Evolutionary conservation across 2,329 filamentous ascomycete species (phyloP), one percentile per base, ranked within the genome.

Genomic region (Gremmenia infestans): DNA sequence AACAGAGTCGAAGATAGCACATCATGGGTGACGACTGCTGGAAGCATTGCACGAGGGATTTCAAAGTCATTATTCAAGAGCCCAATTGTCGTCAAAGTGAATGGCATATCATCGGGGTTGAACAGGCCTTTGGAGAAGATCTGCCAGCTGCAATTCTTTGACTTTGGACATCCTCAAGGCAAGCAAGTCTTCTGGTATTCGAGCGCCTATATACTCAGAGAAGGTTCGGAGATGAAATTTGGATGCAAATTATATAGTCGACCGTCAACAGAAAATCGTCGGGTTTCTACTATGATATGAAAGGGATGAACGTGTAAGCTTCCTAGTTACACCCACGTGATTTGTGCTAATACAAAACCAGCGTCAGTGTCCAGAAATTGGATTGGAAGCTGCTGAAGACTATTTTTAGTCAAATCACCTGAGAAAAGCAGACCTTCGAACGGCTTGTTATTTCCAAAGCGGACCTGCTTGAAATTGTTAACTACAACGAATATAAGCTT

Each of bases 171-270:
- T 60, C 73, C 76, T 46, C 71, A 62, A 74, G 91, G 89, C 68
- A 91, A 92, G 75, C 89, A 88, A 71, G 91, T 96, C 55, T 97
- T 95, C 76, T 97, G 91, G 91, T 92, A 96, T 74, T 94, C 89
- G 19, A 91, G 87, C 65, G 92, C 93, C 42, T 92, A 97, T 72
- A 85, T 94, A 62, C 82, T 97, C 15, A 92, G 92, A 65, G 91
- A 96, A 73, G 91, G 91, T 55, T 87, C 86, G 52, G 92, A 97
- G 75, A 82, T 87, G 67, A 82, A 90, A 66, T 97, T 89, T 69
- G 89, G 89, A 59, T 96, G 91, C 74, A 85, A 88, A 63, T 81
- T 96, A 46, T 96, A 90, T 72, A 92, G 96, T 70, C 92, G 92
- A 25, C 92, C 92, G 28, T 92, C 89, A 6, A 89, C 91, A 39